A percentile compares a stretch with the other conserved stretches of the same genome.
Evolutionary conservation across 371 early-diverging fungal species (phyloP).

Genomic region (Gilbertella persicaria): DNA sequence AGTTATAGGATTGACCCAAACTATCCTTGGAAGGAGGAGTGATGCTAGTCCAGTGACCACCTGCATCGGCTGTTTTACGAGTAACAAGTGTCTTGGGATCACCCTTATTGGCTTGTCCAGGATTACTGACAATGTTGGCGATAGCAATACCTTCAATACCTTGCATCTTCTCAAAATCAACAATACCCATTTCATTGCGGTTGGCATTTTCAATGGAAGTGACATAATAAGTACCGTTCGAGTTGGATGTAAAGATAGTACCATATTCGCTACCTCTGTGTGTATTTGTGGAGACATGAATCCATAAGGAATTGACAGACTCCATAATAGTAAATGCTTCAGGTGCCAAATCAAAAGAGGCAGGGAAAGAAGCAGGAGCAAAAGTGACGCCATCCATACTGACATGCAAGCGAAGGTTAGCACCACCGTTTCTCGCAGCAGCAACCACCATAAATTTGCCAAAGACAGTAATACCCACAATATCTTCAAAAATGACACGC

Average conservation of each 20-base stretch:
- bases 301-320: constrained; percentile 71
- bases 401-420: constrained; percentile 64
- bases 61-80: constrained; percentile 85
- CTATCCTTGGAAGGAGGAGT: constrained; percentile 58
- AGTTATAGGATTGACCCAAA: constrained; percentile 35
- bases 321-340: constrained; percentile 84
- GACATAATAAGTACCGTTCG: constrained; percentile 83
- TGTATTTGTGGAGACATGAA: constrained; percentile 71
- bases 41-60: constrained; percentile 70
- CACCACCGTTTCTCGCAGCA: constrained; percentile 47
- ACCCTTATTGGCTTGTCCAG: constrained; percentile 55
- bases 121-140: constrained; percentile 82
- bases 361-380: constrained; percentile 78
- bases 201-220: constrained; percentile 74
- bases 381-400: constrained; percentile 76
- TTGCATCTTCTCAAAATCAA: constrained; percentile 94
- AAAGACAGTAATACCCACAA: constrained; percentile 77
- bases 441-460: constrained; percentile 87
- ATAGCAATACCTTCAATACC: constrained; percentile 90
- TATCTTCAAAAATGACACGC: constrained; percentile 57
- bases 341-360: constrained; percentile 51
- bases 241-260: constrained; percentile 81
- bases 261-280: constrained; percentile 75
- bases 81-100: constrained; percentile 60
- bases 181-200: constrained; percentile 78